Base-by-base conservation (phyloP, 2,329 filamentous ascomycete genomes). In the Xylaria hypoxylon region DNA sequence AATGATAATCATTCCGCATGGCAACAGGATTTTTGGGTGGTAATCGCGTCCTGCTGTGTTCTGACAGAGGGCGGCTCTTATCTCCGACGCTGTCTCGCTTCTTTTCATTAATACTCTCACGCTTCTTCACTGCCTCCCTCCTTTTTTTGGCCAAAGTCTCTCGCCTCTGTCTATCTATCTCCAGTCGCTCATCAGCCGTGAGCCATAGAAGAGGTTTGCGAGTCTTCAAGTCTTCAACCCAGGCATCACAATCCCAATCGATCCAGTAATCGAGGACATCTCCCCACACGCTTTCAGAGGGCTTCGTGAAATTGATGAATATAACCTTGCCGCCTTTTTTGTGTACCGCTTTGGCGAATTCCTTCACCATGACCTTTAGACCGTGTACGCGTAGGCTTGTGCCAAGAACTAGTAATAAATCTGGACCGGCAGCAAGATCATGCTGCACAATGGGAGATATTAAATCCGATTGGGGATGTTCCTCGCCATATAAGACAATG, bases 221-320 rank as follows among this genome's bases (percentile, higher is more conserved):
- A 57, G 79, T 78, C 67, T 85, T 87, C 60, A 92, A 75, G 72
- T 92, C 88, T 10, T 83, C 77, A 0, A 92, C 89, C 90, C 90
- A 93, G 3, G 87, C 87, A 71, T 93, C 90, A 66, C 90, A 92
- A 73, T 92, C 90, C 89, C 89, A 92, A 68, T 90, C 84, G 0
- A 93, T 84, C 87, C 90, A 92, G 68, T 89, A 91, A 77, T 93
- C 90, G 59, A 93, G 90, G 0, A 92, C 80, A 60, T 92, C 90
- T 0, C 89, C 87, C 90, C 90, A 93, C 0, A 85, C 86, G 73
- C 90, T 92, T 73, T 92, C 89, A 0, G 90, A 84, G 0, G 90
- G 90, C 72, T 90, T 90, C 1, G 90, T 92, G 24, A 89, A 86
- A 77, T 93, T 93, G 68, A 92, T 87, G 78, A 92, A 92, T 4